Evolutionary conservation across 2,329 filamentous ascomycete species (phyloP).

Genomic region (Xylaria polymorpha): DNA sequence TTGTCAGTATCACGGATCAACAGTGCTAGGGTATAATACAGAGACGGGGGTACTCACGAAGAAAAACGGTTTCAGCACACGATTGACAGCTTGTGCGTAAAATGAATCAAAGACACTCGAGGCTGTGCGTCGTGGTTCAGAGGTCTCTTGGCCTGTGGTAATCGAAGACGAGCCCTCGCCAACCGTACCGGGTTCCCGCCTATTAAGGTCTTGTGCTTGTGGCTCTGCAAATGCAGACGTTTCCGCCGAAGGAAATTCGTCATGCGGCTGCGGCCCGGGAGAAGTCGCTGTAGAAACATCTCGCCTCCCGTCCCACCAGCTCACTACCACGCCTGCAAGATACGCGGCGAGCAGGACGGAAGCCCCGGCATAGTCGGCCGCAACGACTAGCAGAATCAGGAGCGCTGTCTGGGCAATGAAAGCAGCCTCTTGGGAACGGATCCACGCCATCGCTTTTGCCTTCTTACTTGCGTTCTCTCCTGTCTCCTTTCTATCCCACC

Average conservation of each 20-base stretch:
- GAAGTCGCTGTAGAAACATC: not conserved
- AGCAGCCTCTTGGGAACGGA: slow-evolving; percentile 51
- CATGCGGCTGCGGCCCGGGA: not conserved
- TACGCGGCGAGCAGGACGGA: slow-evolving; percentile 73
- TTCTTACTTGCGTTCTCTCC: not conserved
- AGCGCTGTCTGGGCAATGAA: slow-evolving; percentile 62
- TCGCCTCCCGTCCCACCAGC: slow-evolving; percentile 66
- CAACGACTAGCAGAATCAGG: slow-evolving; percentile 62
- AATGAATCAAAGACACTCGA: slow-evolving; percentile 54
- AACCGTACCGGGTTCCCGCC: not conserved
- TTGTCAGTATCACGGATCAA: slow-evolving; percentile 16
- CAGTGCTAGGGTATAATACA: not conserved
- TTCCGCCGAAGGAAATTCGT: slow-evolving; percentile 4
- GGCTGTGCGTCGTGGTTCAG: not conserved
- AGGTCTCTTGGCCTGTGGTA: slow-evolving; percentile 20
- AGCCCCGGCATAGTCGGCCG: slow-evolving; percentile 69
- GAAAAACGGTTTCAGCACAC: slow-evolving; percentile 76
- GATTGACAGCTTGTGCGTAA: slow-evolving; percentile 55
- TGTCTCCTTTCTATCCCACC: slow-evolving; percentile 37
- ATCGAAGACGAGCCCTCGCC: not conserved
- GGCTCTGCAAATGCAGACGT: not conserved
- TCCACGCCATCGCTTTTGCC: slow-evolving; percentile 38
- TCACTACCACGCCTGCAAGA: slow-evolving; percentile 67
- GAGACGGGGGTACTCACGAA: slow-evolving; percentile 65
- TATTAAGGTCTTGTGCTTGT: not conserved